Base-by-base conservation (phyloP, 2,329 filamentous ascomycete genomes). In the Fonsecaea monophora region DNA sequence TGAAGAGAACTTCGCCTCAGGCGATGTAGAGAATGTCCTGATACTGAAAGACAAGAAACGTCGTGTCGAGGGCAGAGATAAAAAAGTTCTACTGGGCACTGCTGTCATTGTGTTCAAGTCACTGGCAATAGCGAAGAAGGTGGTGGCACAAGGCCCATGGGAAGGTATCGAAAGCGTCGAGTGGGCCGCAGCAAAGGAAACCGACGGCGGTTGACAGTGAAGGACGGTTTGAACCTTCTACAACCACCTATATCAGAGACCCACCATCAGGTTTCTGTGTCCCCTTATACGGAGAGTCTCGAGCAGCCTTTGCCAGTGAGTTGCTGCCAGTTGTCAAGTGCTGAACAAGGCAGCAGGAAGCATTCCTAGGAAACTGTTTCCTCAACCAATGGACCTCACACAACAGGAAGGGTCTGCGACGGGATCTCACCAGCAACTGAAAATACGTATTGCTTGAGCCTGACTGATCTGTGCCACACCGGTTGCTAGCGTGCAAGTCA, bases 91-190 rank as follows among this genome's bases (percentile, higher is more conserved):
- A 1, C 77, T 85, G 62, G 84, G 81, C 4, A 85, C 81, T 0
- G 86, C 82, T 0, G 82, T 87, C 54, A 77, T 89, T 13, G 81
- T 88, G 13, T 89, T 84, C 75, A 77, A 79, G 3, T 86, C 85
- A 3, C 82, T 89, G 40, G 84, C 60, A 45, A 67, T 67, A 8
- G 71, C 71, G n/a, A 69, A 71, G 80, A 64, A 65, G 42, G 68
- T 70, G 1, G 66, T 70, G 12, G 50, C 58, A 34, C 66, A 78
- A 35, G 73, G 72, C 1, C 81, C 82, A 40, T 86, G 82, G 78
- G 77, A 79, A 6, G 66, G 79, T 8, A 81, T 88, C 30, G 84
- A 87, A 38, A 83, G 81, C 12, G 82, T 88, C 0, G 77, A 76
- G 53, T 88, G 86, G 86, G 85, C 84, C 3, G 80, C 78, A 37